Evolutionary conservation across 2,329 filamentous ascomycete species (phyloP), one percentile per base, ranked within the genome.

Genomic region (Colletotrichum cereale): DNA sequence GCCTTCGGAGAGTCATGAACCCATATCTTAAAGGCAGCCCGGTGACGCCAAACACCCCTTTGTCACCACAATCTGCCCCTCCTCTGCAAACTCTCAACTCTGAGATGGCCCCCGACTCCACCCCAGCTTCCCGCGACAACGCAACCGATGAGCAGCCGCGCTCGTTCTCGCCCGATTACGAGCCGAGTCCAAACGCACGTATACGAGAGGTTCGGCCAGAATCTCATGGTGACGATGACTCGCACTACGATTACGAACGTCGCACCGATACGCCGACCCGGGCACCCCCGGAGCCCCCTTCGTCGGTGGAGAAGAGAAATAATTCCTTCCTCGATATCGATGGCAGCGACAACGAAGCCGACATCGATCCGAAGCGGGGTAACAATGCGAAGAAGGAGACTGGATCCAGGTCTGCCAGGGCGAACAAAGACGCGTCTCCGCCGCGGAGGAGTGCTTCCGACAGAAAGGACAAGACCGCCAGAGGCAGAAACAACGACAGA

Each of bases 1-100:
- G 94, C 81, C 84, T 97, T 75, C 90, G 93, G 71, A 89, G 93
- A 81, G 93, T 93, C 63, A 97, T 97, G 94, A 93, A 92, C 81
- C 94, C 93, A 8, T 98, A 94, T 79, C 83, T 97, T 26, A 83
- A 81, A 65, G 78, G 76, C 40, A 81, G 78, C 65, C 77, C 72
- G 42, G 56, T 72, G 40, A 73, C 72, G 31, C 72, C 72, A 44
- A 73, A 66, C 47, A 52, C 64, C 34, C 72, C 69, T 18, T 57
- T 62, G 38, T 42, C 61, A 40, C 57, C 66, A 26, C 72, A 60
- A 44, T 58, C 62, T 38, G 44, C 64, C 42, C 60, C 60, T 14
- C 26, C 60, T n/a, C 29, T 62, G 36, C 64, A 57, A 44, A 21
- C 60, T 21, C 44, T 38, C 31, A 50, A 71, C 47, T n/a, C 62